phyloP scores from a whole-genome alignment of 805 yeast genomes.

The Nakazawaea ishiwadae region DNA sequence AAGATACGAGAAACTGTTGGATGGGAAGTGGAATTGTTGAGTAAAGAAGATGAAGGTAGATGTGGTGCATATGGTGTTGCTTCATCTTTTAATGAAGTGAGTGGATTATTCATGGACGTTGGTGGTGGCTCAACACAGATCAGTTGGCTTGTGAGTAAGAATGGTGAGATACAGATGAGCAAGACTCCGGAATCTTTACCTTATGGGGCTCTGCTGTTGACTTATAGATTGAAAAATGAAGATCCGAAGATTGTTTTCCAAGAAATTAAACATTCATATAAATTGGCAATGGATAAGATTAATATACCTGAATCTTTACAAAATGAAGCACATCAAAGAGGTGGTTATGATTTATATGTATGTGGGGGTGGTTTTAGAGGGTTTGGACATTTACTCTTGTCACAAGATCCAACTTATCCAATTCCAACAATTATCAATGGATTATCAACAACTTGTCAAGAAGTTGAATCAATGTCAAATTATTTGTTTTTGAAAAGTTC shows the following conservation, averaged over 20 bases:
- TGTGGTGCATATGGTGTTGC: slow-evolving; percentile 73
- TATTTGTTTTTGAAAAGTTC: slow-evolving; percentile 44
- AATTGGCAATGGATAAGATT: slow-evolving; percentile 44
- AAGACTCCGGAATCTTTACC: slow-evolving; percentile 60
- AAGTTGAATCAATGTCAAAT: slow-evolving; percentile 46
- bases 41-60: slow-evolving; percentile 61
- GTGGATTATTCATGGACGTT: slow-evolving; percentile 67
- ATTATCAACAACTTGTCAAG: slow-evolving; percentile 51
- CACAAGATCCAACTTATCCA: slow-evolving; percentile 51
- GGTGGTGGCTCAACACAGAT: slow-evolving; percentile 71
- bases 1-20: slow-evolving; percentile 55
- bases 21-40: slow-evolving; percentile 59
- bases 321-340: slow-evolving; percentile 45
- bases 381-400: slow-evolving; percentile 55
- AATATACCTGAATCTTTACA: slow-evolving; percentile 47
- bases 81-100: slow-evolving; percentile 60
- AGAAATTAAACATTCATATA: slow-evolving; percentile 50
- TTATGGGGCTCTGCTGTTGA: slow-evolving; percentile 68
- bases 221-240: slow-evolving; percentile 49
- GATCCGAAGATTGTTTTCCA: slow-evolving; percentile 41
- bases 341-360: slow-evolving; percentile 60
- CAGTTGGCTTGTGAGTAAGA: slow-evolving; percentile 59
- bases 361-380: slow-evolving; percentile 78
- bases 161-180: slow-evolving; percentile 52
- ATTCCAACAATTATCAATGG: slow-evolving; percentile 69